Conservation (phyloP, 495 filamentous ascomycete species). For the Ramalina intermedia region DNA sequence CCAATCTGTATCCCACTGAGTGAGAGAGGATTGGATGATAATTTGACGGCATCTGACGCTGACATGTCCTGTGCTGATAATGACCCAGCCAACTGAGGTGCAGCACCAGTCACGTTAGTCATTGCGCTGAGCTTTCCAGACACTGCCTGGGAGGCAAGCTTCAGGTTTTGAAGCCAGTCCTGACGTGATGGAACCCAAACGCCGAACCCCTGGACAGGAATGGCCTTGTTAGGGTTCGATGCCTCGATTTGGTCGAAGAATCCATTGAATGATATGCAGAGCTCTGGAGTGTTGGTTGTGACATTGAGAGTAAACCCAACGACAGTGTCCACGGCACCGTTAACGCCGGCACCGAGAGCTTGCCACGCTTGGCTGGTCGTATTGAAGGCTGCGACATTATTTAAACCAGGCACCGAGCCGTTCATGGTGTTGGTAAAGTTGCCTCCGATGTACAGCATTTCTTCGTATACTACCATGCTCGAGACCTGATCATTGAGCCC, state of each 20-base stretch:
- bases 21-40: slow-evolving; percentile 38
- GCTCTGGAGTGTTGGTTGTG: slow-evolving; percentile 51
- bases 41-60: slow-evolving; percentile 51
- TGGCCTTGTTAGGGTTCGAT: slow-evolving; percentile 45
- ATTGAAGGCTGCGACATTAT: slow-evolving; percentile 64
- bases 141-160: slow-evolving; percentile 48
- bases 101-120: slow-evolving; percentile 42
- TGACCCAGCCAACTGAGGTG: slow-evolving; percentile 62
- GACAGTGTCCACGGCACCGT: slow-evolving; percentile 59
- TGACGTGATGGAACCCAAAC: slow-evolving; percentile 84
- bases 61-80: slow-evolving; percentile 54
- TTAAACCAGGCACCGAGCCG: slow-evolving; percentile 43
- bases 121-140: slow-evolving; percentile 56
- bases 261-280: slow-evolving; percentile 66
- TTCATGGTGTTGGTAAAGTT: slow-evolving; percentile 65
- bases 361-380: slow-evolving; percentile 53
- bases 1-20: slow-evolving; percentile 43
- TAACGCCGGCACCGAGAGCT: slow-evolving; percentile 72
- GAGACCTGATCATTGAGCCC: slow-evolving; percentile 73
- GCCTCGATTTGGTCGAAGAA: slow-evolving; percentile 58
- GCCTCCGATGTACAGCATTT: slow-evolving; percentile 68
- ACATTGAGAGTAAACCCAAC: slow-evolving; percentile 71
- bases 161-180: slow-evolving; percentile 80
- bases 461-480: slow-evolving; percentile 49
- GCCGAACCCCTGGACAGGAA: slow-evolving; percentile 59